Conservation (phyloP, 805 yeast species). For the Metschnikowia gelsemii region DNA sequence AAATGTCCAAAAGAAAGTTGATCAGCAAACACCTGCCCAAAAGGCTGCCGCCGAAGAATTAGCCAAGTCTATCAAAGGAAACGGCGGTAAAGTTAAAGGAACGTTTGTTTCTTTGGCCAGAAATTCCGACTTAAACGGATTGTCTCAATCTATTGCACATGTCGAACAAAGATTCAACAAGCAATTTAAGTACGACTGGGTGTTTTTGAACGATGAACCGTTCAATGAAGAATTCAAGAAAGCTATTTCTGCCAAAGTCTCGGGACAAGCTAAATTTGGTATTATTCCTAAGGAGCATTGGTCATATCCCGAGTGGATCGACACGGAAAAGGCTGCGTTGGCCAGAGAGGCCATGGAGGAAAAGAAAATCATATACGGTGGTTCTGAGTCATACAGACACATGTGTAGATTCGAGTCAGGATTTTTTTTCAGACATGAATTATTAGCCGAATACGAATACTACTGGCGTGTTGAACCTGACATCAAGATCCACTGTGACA, state of each 20-base stretch:
- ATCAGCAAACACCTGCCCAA: too few relatives aligned
- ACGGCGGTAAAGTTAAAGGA: constrained; percentile 54
- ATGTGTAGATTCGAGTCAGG: constrained; percentile 94
- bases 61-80: neutral
- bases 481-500: constrained; percentile 75
- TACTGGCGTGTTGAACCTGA: constrained; percentile 97
- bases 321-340: constrained; percentile 64
- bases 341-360: constrained; percentile 58
- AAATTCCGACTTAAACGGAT: constrained; percentile 63
- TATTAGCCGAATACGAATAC: constrained; percentile 75
- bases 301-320: constrained; percentile 85
- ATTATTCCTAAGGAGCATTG: constrained; percentile 80
- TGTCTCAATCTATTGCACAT: constrained; percentile 65
- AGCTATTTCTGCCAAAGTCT: constrained; percentile 62
- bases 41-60: too few relatives aligned
- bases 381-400: constrained; percentile 74
- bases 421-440: constrained; percentile 76
- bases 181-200: constrained; percentile 89
- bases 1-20: neutral
- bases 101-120: constrained; percentile 80
- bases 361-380: constrained; percentile 69
- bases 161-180: constrained; percentile 88
- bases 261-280: constrained; percentile 80
- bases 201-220: constrained; percentile 83
- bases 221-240: constrained; percentile 79